These are phyloP conservation scores for Cryptococcus sp. DNA, from an alignment of 1,284 basidiomycete species.

Conservation along the genomic window DNA sequence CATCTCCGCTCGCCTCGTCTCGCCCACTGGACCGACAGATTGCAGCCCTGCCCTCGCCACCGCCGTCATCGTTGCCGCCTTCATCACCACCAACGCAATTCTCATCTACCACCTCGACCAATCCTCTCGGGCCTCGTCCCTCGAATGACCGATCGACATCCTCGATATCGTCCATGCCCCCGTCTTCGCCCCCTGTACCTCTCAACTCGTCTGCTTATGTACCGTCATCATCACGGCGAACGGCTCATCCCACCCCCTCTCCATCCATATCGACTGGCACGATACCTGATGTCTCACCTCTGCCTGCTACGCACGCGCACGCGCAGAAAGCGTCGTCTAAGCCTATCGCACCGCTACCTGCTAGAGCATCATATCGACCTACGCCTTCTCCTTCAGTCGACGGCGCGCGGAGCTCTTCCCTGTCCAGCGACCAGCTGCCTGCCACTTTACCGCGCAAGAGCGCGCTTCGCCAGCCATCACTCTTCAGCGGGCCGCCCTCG, in stretches of 20 bases:
- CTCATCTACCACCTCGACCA: too few species aligned
- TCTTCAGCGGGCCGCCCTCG: not conserved
- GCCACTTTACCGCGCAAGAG: conserved; percentile 16
- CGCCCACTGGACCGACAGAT: not conserved
- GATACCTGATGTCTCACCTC: conserved; percentile 6
- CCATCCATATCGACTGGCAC: conserved; percentile 15
- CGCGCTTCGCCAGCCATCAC: conserved; percentile 19
- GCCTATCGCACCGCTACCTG: too few species aligned
- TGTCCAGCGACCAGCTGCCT: conserved; percentile 12
- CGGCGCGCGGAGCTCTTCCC: conserved; percentile 12
- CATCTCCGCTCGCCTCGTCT: too few species aligned
- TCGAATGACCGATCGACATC: too few species aligned
- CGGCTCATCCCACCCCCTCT: conserved; percentile 20
- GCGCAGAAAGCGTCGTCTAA: not conserved
- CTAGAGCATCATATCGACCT: conserved; percentile 7
- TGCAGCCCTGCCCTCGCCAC: conserved; percentile 5
- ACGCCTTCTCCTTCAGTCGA: conserved; percentile 22
- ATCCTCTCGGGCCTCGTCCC: too few species aligned
- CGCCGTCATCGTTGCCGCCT: not conserved
- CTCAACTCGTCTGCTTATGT: not conserved
- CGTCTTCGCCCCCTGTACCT: conserved; percentile 9
- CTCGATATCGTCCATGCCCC: conserved; percentile 11
- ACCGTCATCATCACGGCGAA: conserved; percentile 18
- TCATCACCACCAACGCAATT: too few species aligned
- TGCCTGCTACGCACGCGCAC: conserved; percentile 8